These are phyloP conservation scores for Clarireedia homoeocarpa DNA, from an alignment of 2,329 filamentous ascomycete genomes.

Conservation along the genomic window DNA sequence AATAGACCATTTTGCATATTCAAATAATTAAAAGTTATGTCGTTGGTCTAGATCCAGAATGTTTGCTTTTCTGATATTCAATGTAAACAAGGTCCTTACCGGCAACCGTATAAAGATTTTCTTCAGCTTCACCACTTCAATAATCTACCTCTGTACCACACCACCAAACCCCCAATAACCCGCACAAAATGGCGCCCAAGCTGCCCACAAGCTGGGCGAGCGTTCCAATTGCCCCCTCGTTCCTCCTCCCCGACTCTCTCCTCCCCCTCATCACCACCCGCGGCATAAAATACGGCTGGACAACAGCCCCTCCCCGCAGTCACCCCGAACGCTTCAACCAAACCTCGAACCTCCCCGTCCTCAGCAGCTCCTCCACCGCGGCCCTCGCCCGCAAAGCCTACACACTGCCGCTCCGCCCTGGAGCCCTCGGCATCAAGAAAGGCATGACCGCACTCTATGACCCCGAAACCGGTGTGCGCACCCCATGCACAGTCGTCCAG, in stretches of 20 bases:
- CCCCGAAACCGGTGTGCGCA: slow-evolving; percentile 63
- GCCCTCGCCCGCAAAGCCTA: slow-evolving; percentile 50
- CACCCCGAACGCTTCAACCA: slow-evolving; percentile 52
- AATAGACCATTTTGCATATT: slow-evolving; percentile 70
- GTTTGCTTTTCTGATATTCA: slow-evolving; percentile 26
- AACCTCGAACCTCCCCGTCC: slow-evolving; percentile 45
- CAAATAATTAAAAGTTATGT: slow-evolving; percentile 10
- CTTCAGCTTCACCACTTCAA: background rate
- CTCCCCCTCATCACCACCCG: slow-evolving; percentile 29
- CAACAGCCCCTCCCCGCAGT: slow-evolving; percentile 42
- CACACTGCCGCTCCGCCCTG: slow-evolving; percentile 62
- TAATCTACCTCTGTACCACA: slow-evolving; percentile 11
- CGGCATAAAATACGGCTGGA: slow-evolving; percentile 44
- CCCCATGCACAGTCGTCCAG: slow-evolving; percentile 86
- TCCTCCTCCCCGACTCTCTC: slow-evolving; percentile 27
- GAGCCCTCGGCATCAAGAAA: slow-evolving; percentile 81
- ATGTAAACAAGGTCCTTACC: slow-evolving; percentile 11
- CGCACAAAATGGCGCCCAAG: slow-evolving; percentile 29
- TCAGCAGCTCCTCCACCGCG: slow-evolving; percentile 51
- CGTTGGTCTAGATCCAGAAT: background rate
- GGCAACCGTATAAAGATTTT: slow-evolving; percentile 21
- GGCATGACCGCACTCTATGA: slow-evolving; percentile 93
- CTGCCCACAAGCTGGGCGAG: slow-evolving; percentile 29
- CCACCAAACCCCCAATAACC: background rate
- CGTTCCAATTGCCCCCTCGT: slow-evolving; percentile 20